Evolutionary conservation across 1,284 basidiomycete genomes (phyloP), one percentile per base, ranked within the genome.

Genomic region (Microbotryum scabiosae): DNA sequence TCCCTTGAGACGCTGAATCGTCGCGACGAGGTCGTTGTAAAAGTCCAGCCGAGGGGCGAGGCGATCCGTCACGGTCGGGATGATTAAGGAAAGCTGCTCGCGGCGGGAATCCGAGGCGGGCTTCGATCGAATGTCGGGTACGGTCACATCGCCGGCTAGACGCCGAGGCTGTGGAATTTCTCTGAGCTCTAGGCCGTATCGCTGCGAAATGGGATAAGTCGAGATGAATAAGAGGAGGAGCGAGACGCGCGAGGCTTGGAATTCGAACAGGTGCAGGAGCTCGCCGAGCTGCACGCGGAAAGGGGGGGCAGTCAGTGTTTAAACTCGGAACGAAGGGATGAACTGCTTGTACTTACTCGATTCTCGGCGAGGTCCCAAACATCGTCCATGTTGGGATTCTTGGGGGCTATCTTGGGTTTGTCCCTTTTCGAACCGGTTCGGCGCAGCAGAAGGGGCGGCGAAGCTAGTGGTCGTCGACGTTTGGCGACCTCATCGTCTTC

Each of bases 321-420:
- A 2, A 6, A 0, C 6, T 5, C 23, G 12, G 47, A 14, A 21
- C 5, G 5, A 32, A 5, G 30, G 30, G 30, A 5, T 32, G 14
- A 48, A 48, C n/a, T 14, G n/a, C 25, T 47, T 25, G 16, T 54
- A 59, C 66, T 50, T 50, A 63, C 66, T 20, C 60, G 26, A 1
- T 43, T 32, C 44, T 68, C 66, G 44, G 63, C 26, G 1, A 68
- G 44, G 25, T 68, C 64, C 66, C 66, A 65, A n/a, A 68, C 64
- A 18, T 68, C 66, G 10, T 66, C 60, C 7, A 51, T 5, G 5
- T 56, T 57, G 2, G 64, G 61, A 43, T 32, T 52, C 51, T 25
- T 25, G 26, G 25, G 51, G 20, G 28, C 26, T 9, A 52, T 7
- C 8, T 52, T 25, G n/a, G n/a, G 25, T 25, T 32, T 52, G 14